Conservation (phyloP, 805 yeast genomes). For the Ogataea ramenticola region DNA sequence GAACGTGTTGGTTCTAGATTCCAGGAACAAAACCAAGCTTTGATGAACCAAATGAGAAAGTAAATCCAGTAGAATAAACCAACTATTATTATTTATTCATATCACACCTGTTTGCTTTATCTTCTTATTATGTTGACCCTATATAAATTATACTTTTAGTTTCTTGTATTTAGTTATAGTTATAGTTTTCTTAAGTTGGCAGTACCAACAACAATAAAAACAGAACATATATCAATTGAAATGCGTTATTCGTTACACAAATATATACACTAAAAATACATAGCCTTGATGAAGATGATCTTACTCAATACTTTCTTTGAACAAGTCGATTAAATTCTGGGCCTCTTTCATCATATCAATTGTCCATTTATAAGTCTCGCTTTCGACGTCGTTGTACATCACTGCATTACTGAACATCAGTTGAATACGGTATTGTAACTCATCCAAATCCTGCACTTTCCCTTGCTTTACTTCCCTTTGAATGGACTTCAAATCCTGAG, state of each 20-base stretch:
- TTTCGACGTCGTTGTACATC: slow-evolving; percentile 67
- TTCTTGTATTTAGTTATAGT: slow-evolving; percentile 10
- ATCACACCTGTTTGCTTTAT: no score
- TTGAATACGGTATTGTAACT: slow-evolving; percentile 61
- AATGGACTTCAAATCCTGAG: slow-evolving; percentile 63
- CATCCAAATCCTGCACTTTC: slow-evolving; percentile 37
- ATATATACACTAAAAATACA: background rate
- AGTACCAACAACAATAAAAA: no score
- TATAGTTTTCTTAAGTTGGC: no score
- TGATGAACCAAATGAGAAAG: slow-evolving; percentile 61
- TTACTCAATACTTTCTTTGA: slow-evolving; percentile 37
- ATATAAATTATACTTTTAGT: slow-evolving; percentile 1
- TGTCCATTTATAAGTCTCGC: slow-evolving; percentile 56
- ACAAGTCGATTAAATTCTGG: slow-evolving; percentile 45
- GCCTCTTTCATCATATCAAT: slow-evolving; percentile 67
- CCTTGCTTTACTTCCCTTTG: slow-evolving; percentile 52
- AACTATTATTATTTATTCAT: no score
- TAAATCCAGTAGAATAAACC: no score
- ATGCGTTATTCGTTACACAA: background rate
- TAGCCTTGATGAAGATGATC: no score
- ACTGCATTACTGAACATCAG: slow-evolving; percentile 79
- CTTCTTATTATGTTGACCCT: background rate
- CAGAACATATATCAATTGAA: no score
- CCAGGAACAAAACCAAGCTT: slow-evolving; percentile 86
- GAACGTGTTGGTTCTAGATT: slow-evolving; percentile 98